Percentiles rank a stretch among this genome's conserved stretches.
These are phyloP conservation scores for Globisporangium abappressorium DNA, from an alignment of 352 stramenopile species.

Conservation along the genomic window DNA sequence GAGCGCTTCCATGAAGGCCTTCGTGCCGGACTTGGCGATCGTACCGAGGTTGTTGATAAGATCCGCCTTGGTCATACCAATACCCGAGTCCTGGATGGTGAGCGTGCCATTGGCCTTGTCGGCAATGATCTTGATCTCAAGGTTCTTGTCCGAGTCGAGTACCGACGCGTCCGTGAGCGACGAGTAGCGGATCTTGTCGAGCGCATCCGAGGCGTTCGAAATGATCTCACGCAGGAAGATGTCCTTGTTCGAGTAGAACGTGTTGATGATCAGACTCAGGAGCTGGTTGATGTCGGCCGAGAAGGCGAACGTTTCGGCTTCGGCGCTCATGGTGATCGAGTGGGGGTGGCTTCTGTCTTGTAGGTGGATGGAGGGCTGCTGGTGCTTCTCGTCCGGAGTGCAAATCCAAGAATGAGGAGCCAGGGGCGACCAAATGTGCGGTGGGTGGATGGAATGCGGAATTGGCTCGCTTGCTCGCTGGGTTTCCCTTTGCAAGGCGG, in stretches of 20 bases:
- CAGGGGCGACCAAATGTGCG: not conserved
- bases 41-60: conserved; percentile 99
- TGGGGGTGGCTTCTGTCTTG: conserved; percentile 16
- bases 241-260: conserved; percentile 99
- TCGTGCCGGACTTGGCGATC: conserved; percentile 99
- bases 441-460: not conserved
- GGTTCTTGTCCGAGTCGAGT: conserved; percentile 95
- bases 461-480: not conserved
- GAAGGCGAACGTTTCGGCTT: conserved; percentile 99
- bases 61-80: conserved; percentile 99
- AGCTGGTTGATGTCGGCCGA: conserved; percentile 99
- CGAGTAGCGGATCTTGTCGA: conserved; percentile 98
- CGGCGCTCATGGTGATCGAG: conserved; percentile 63
- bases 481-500: not conserved
- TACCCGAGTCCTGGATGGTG: conserved; percentile 98
- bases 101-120: conserved; percentile 99
- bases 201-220: conserved; percentile 95
- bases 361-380: conserved; percentile 17
- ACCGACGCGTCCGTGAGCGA: conserved; percentile 95
- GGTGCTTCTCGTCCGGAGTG: conserved; percentile 24
- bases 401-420: conserved; percentile 65
- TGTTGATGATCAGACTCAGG: conserved; percentile 97
- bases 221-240: conserved; percentile 98
- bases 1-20: conserved; percentile 99
- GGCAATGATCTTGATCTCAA: conserved; percentile 99